phyloP scores from a whole-genome alignment of 805 yeast genomes.

The Wickerhamomyces mucosus region DNA sequence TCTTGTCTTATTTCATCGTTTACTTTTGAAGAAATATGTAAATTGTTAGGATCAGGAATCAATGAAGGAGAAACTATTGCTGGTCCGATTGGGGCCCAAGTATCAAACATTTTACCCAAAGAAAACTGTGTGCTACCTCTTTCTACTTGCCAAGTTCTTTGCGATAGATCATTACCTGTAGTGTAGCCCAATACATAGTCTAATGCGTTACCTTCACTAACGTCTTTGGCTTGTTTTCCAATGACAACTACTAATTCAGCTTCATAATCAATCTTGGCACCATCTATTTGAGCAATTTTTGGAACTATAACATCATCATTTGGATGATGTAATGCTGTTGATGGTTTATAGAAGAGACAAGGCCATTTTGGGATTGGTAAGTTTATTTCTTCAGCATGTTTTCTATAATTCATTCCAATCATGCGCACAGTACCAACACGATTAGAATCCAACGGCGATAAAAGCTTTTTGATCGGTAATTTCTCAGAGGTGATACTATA shows the following conservation, averaged over 20 bases:
- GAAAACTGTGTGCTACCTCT: conserved; percentile 46
- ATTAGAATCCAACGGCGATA: conserved; percentile 30
- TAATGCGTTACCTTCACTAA: conserved; percentile 32
- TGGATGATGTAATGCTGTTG: conserved; percentile 35
- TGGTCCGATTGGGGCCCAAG: conserved; percentile 52
- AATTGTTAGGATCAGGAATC: conserved; percentile 19
- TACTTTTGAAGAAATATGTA: conserved; percentile 30
- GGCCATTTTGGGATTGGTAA: conserved; percentile 38
- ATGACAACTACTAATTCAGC: conserved; percentile 45
- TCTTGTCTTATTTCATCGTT: conserved; percentile 41
- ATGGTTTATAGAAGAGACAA: conserved; percentile 41
- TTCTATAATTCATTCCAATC: conserved; percentile 43
- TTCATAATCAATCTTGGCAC: conserved; percentile 37
- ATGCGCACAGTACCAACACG: conserved; percentile 33
- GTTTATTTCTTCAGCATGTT: conserved; percentile 31
- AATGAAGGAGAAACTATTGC: conserved; percentile 32
- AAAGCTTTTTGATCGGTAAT: conserved; percentile 23
- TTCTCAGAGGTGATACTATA: conserved; percentile 27
- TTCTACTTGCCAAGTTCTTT: conserved; percentile 46
- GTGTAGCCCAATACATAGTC: conserved; percentile 42
- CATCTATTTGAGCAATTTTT: conserved; percentile 24
- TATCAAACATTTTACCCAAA: conserved; percentile 44
- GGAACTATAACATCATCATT: conserved; percentile 33
- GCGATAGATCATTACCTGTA: conserved; percentile 47
- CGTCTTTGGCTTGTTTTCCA: conserved; percentile 38